phyloP scores from a whole-genome alignment of 345 rosid genomes.

The Lepidium africanum region DNA sequence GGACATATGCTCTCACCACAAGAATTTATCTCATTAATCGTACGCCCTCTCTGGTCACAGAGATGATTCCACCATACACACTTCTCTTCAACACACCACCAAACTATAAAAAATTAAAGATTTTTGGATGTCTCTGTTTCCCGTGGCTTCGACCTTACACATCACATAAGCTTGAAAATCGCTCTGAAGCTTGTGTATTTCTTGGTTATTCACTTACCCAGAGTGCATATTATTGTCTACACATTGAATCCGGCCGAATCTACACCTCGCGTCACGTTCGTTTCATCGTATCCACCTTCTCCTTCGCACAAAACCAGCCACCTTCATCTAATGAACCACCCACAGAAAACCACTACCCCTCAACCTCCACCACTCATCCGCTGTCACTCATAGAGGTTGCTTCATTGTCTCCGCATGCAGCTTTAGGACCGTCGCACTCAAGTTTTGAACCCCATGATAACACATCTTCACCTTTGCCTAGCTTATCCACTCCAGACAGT shows the following conservation, averaged over 20 bases:
- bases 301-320: not conserved
- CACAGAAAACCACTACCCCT: too few relatives aligned
- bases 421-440: too few relatives aligned
- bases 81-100: not conserved
- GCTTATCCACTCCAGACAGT: too few relatives aligned
- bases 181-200: not conserved
- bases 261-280: not conserved
- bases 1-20: not conserved
- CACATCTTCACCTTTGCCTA: too few relatives aligned
- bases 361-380: too few relatives aligned
- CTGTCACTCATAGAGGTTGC: too few relatives aligned
- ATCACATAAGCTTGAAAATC: not conserved
- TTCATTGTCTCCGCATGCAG: too few relatives aligned
- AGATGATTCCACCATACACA: not conserved
- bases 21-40: not conserved
- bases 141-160: not conserved
- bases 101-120: not conserved
- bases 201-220: not conserved
- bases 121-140: not conserved
- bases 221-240: not conserved
- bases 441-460: too few relatives aligned
- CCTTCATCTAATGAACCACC: too few relatives aligned
- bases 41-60: rapidly evolving
- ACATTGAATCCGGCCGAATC: not conserved
- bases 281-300: not conserved